Evolutionary conservation across 2,329 filamentous ascomycete species (phyloP), one percentile per base, ranked within the genome.

Genomic region (Alternaria sp.): DNA sequence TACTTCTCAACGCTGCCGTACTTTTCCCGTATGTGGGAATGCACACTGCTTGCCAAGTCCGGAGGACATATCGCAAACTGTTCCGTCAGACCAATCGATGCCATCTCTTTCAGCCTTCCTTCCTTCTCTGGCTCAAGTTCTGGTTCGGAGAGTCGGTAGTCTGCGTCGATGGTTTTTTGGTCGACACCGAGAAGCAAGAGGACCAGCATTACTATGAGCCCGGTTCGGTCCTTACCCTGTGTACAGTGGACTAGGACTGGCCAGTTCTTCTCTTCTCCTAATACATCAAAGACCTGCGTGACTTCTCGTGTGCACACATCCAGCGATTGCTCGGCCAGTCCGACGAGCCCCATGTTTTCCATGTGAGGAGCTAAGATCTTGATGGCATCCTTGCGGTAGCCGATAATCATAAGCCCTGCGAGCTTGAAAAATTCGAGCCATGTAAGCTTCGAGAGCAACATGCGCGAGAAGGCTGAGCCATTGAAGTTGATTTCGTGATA

Each of bases 171-270:
- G 2, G 86, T 89, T 0, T 82, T 73, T 1, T 81, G 57, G 0
- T 87, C 85, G 1, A 90, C 73, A 28, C 72, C 78, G 3, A 90
- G 80, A 10, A 90, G 79, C 69, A 94, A 81, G 21, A 96, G 79
- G 0, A 90, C 77, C 4, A 96, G 80, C 39, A 90, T 80, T 5
- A 92, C 81, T 10, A 91, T 81, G 11, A 96, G 80, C 0, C 93
- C 93, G 1, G 87, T 93, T 2, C 93, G 85, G 72, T 96, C 93
- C 74, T 96, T 97, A 57, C 93, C 93, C 70, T 96, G 92, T 0
- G 92, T 95, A 76, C 93, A 97, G 76, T 96, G 92, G 2, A 95
- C 79, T 7, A 96, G 73, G 1, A 88, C 77, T 0, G 92, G 92
- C 62, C 88, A 86, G 14, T 81, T 82, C 0, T 75, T 66, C 2